Conservation (phyloP, 1,284 basidiomycete species). For the Trametes hirsuta region DNA sequence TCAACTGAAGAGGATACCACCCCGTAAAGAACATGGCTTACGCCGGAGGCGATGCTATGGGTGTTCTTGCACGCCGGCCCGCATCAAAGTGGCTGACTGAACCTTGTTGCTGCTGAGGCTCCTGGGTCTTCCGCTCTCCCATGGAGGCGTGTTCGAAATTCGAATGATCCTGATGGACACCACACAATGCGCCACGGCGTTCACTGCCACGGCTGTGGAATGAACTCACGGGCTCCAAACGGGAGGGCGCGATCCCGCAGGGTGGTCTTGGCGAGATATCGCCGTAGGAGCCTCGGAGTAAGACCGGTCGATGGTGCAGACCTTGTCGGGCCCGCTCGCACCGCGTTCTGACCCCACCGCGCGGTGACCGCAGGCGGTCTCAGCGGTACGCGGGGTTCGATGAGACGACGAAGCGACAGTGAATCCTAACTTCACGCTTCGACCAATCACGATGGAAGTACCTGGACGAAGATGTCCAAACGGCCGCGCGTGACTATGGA, state of each 20-base stretch:
- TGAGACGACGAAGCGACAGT: neutral
- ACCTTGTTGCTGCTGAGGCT: conserved; percentile 8
- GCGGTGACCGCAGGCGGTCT: neutral
- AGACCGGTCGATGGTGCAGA: neutral
- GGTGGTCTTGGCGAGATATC: conserved; percentile 5
- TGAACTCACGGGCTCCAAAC: neutral
- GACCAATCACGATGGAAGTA: conserved; percentile 11
- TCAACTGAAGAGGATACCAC: neutral
- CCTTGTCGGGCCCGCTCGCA: neutral
- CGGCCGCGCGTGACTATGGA: neutral
- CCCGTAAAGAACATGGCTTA: conserved; percentile 1
- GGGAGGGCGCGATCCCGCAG: conserved; percentile 6
- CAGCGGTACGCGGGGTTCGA: neutral
- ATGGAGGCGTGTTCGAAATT: neutral
- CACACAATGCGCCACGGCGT: conserved; percentile 1
- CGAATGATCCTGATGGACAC: conserved; percentile 13
- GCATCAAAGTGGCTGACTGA: conserved; percentile 19
- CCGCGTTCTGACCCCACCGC: neutral
- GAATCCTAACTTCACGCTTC: conserved; percentile 5
- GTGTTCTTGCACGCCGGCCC: conserved; percentile 6
- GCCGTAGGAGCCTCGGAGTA: conserved; percentile 4
- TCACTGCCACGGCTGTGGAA: conserved; percentile 2
- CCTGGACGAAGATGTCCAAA: neutral
- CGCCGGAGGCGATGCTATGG: conserved; percentile 25
- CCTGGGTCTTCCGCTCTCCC: neutral